Evolutionary conservation across 1,284 basidiomycete genomes (phyloP).

Genomic region (Sporisorium graminicola): DNA sequence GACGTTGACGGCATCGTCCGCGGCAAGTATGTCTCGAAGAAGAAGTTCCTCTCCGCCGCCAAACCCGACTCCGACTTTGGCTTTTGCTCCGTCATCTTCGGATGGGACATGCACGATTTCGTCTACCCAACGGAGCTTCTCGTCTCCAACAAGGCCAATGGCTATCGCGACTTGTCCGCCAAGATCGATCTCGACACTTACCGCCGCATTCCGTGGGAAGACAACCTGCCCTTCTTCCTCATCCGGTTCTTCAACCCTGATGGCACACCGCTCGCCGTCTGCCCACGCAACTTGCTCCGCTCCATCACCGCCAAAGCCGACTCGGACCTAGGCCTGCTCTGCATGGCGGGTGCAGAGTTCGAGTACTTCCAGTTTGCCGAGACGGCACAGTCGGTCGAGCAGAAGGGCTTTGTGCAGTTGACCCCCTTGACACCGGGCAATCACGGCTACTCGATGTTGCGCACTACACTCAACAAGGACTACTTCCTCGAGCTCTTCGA

Average conservation of each 20-base stretch:
- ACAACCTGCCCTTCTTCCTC: constrained; percentile 91
- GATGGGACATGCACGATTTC: constrained; percentile 50
- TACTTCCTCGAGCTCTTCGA: constrained; percentile 93
- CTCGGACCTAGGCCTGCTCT: constrained; percentile 42
- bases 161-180: constrained; percentile 88
- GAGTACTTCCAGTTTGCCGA: constrained; percentile 97
- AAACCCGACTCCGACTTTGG: constrained; percentile 76
- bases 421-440: constrained; percentile 87
- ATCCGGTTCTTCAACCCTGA: constrained; percentile 84
- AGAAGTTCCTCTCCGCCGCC: constrained; percentile 89
- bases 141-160: constrained; percentile 90
- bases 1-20: constrained; percentile 84
- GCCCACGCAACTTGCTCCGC: constrained; percentile 85
- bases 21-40: constrained; percentile 93
- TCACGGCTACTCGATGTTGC: constrained; percentile 69
- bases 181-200: constrained; percentile 82
- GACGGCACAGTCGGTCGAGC: constrained; percentile 79
- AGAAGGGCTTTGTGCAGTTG: constrained; percentile 83
- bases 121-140: constrained; percentile 83
- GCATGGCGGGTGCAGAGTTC: constrained; percentile 86
- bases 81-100: constrained; percentile 60
- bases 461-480: constrained; percentile 77
- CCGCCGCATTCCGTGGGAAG: constrained; percentile 91
- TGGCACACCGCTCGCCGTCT: constrained; percentile 76
- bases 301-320: constrained; percentile 73